Conservation (phyloP, 495 filamentous ascomycete species). For the Penicillium pulvis region DNA sequence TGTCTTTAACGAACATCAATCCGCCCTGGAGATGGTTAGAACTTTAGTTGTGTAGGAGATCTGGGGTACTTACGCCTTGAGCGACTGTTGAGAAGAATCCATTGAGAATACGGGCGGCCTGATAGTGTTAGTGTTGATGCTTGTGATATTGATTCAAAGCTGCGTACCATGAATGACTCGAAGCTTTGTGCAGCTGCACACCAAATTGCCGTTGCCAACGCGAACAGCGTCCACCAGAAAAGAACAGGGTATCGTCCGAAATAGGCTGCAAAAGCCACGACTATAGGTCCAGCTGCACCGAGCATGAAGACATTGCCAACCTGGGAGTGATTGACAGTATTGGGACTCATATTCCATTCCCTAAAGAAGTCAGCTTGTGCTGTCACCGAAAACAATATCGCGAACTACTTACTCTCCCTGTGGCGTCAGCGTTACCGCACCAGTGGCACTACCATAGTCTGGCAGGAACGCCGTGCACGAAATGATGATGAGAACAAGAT, state of each 20-base stretch:
- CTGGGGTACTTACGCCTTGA: constrained; percentile 30
- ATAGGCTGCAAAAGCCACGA: constrained; percentile 56
- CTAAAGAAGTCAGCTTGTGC: constrained; percentile 19
- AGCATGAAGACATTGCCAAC: constrained; percentile 62
- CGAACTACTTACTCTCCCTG: constrained; percentile 42
- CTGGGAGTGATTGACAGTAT: constrained; percentile 56
- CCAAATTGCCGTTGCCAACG: constrained; percentile 53
- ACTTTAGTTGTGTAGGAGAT: background rate
- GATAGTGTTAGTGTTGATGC: background rate
- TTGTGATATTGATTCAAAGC: background rate
- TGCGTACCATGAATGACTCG: constrained; percentile 50
- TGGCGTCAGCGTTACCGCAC: constrained; percentile 54
- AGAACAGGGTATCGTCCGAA: constrained; percentile 61
- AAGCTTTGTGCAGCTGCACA: constrained; percentile 55
- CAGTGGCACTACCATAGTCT: constrained; percentile 59
- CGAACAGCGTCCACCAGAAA: constrained; percentile 57
- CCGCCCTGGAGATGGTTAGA: constrained; percentile 38
- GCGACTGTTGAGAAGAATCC: constrained; percentile 64
- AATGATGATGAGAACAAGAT: constrained; percentile 55
- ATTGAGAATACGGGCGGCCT: constrained; percentile 60
- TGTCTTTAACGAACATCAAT: constrained; percentile 65
- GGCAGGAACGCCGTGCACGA: constrained; percentile 56
- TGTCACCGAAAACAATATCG: background rate
- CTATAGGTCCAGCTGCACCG: constrained; percentile 56
- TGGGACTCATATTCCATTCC: constrained; percentile 47